These are phyloP conservation scores for Suillus alpinus DNA, from an alignment of 768 basidiomycete species.

Conservation along the genomic window DNA sequence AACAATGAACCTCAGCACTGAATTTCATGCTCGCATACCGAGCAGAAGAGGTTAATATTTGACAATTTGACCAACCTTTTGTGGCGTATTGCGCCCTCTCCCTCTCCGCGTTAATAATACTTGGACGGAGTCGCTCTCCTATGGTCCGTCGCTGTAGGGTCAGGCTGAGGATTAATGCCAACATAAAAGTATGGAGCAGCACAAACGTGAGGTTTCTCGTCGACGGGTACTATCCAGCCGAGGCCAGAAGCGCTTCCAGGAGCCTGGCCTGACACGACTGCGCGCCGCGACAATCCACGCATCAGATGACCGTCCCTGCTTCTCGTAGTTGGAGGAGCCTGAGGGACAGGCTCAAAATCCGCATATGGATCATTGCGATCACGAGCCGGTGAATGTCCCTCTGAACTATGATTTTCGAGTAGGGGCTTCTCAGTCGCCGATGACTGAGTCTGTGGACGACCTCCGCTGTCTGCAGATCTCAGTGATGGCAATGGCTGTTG, in stretches of 20 bases:
- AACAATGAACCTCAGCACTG: too few relatives aligned
- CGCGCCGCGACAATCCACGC: constrained; percentile 14
- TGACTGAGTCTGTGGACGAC: background rate
- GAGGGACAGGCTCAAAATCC: constrained; percentile 8
- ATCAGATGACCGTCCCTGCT: constrained; percentile 14
- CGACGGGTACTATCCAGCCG: constrained; percentile 27
- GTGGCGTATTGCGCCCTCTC: constrained; percentile 45
- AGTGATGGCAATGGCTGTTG: background rate
- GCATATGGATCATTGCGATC: constrained; percentile 6
- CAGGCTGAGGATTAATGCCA: background rate
- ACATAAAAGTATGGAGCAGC: constrained; percentile 1
- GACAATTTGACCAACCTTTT: constrained; percentile 35
- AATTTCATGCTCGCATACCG: background rate
- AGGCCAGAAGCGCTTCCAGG: constrained; percentile 7
- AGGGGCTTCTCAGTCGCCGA: constrained; percentile 12
- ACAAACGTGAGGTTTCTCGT: constrained; percentile 17
- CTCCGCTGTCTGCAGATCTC: background rate
- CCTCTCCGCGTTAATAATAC: constrained; percentile 41
- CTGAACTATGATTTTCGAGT: constrained; percentile 4
- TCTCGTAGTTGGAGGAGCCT: constrained; percentile 6
- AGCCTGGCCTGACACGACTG: background rate
- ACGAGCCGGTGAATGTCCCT: constrained; percentile 5
- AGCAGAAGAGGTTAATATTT: background rate
- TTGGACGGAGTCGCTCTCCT: constrained; percentile 55
- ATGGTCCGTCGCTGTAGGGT: constrained; percentile 35